These are phyloP conservation scores for Phytophthora ohioensis DNA, from an alignment of 352 stramenopile genomes.

Conservation along the genomic window DNA sequence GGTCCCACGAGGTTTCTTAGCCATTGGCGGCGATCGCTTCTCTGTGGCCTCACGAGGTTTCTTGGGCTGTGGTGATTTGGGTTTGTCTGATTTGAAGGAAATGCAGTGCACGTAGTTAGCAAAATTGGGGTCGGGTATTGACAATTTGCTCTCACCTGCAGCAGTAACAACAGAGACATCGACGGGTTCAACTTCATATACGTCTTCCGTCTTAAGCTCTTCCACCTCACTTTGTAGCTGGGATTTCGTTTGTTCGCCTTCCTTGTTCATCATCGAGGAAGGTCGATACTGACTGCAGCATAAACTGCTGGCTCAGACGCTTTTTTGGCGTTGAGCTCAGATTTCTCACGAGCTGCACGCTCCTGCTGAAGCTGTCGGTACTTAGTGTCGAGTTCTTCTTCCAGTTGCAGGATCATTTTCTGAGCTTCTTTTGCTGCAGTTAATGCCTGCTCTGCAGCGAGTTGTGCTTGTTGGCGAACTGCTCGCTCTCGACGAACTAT, in stretches of 20 bases:
- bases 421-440: constrained; percentile 20
- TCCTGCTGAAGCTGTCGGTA: constrained; percentile 15
- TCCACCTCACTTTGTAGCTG: background rate
- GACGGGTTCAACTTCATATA: background rate
- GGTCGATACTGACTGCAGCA: background rate
- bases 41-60: background rate
- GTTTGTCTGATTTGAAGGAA: background rate
- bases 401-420: constrained; percentile 18
- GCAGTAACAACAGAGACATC: background rate
- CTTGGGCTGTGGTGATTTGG: background rate
- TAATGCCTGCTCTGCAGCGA: constrained; percentile 20
- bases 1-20: constrained; percentile 9
- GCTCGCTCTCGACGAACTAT: constrained; percentile 15
- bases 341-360: constrained; percentile 6
- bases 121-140: background rate
- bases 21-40: background rate
- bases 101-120: background rate
- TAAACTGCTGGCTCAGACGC: background rate
- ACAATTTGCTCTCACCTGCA: background rate
- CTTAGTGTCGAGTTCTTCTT: constrained; percentile 17
- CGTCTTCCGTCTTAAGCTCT: background rate
- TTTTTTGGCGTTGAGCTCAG: background rate
- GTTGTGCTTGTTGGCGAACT: constrained; percentile 19
- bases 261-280: background rate
- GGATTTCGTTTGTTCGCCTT: background rate